Base-by-base conservation (phyloP, 2,329 filamentous ascomycete species). In the Arachnomyces sp. region DNA sequence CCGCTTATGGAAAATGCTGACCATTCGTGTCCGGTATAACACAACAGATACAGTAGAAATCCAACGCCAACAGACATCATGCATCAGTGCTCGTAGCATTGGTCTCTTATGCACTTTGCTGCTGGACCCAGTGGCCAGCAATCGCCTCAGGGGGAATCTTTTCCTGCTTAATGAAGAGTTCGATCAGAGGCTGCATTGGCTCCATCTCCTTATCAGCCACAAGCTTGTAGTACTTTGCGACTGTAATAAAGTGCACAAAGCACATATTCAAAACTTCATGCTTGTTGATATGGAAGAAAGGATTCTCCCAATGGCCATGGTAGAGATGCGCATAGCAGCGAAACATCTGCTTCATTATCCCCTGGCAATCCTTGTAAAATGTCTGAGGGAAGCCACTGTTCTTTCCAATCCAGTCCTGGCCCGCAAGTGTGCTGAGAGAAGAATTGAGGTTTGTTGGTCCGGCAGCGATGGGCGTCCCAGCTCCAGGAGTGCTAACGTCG, bases 341-440 rank as follows among this genome's bases (percentile, higher is more conserved):
- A 74, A 98, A 96, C 84, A 98, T 96, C 67, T 95, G 92, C 54
- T 89, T 84, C 71, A 95, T 90, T 56, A 95, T 92, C 50, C 83
- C 83, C 71, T 93, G 88, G 71, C 90, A 92, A 52, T 95, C 88
- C 46, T 83, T 79, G 53, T 90, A 74, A 63, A 95, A 96, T 50
- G 86, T 85, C 48, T 84, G 79, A 2, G 92, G 92, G 64, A 98
- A 98, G 3, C 90, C 90, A 45, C 86, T 92, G 34, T 85, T 78
- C 69, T 93, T 94, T 55, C 92, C 92, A 42, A 95, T 75, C 86
- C 88, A 96, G 45, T 78, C 69, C 39, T 84, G 81, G 32, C 78
- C 71, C 3, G 69, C 67, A 45, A 54, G 21, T 25, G 21, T 25
- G 5, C 5, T 25, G 21, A 25, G 21, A 9, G 81, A 73, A 17